These are phyloP conservation scores for Platanthera zijinensis DNA, from an alignment of 106 monocot species.

Conservation along the genomic window DNA sequence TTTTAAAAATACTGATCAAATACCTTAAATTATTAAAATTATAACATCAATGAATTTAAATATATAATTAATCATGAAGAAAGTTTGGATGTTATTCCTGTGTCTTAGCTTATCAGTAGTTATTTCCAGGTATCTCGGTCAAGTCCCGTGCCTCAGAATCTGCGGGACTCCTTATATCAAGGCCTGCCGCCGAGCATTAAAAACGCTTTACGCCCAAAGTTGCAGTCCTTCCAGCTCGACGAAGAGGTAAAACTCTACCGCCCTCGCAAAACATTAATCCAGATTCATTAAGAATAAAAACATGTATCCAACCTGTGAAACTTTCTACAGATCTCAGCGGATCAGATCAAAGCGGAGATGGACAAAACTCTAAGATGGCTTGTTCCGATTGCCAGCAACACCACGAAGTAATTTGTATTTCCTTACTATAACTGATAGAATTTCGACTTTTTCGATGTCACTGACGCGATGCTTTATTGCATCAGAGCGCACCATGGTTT, in stretches of 20 bases:
- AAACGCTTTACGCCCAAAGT: constrained; percentile 53
- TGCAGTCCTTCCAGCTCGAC: constrained; percentile 49
- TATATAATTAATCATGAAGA: too few relatives aligned
- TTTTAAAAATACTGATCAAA: too few relatives aligned
- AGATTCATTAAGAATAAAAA: background rate
- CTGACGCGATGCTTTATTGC: background rate
- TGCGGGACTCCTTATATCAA: constrained; percentile 85
- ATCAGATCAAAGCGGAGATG: constrained; percentile 89
- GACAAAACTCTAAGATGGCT: constrained; percentile 93
- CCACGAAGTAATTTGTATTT: constrained; percentile 60
- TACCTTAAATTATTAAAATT: too few relatives aligned
- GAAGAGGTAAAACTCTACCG: constrained; percentile 58
- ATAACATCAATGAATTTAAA: too few relatives aligned
- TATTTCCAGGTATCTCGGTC: constrained; percentile 72
- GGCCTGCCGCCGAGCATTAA: constrained; percentile 79
- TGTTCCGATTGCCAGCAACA: constrained; percentile 87
- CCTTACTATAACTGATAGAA: background rate
- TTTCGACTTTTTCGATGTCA: background rate
- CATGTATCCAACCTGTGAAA: background rate
- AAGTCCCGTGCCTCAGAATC: constrained; percentile 67
- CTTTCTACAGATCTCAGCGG: constrained; percentile 38
- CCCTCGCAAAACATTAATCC: background rate
- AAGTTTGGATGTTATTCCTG: background rate
- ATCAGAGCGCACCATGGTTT: constrained; percentile 97
- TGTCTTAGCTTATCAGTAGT: background rate